A percentile compares a stretch with the other conserved stretches of the same genome.
phyloP scores from a whole-genome alignment of 2,329 filamentous ascomycete genomes.

The Diatrype stigma region DNA sequence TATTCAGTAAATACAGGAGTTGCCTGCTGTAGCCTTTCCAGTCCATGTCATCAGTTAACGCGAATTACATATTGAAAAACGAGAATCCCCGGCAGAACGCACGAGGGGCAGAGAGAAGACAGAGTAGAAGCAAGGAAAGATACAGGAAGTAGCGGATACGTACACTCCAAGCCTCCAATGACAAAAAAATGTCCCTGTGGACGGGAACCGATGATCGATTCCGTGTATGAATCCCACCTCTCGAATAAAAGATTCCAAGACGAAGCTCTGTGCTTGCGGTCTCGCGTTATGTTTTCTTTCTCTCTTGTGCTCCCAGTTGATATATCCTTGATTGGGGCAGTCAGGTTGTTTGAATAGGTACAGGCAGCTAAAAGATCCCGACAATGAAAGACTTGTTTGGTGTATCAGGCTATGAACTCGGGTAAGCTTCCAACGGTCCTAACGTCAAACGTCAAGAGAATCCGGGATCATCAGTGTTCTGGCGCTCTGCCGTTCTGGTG shows the following conservation, averaged over 20 bases:
- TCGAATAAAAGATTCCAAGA: conserved; percentile 43
- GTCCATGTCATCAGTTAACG: conserved; percentile 32
- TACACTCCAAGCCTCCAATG: conserved; percentile 43
- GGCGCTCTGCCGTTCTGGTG: too few relatives aligned
- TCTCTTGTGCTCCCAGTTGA: conserved; percentile 1
- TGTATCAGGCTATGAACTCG: background rate
- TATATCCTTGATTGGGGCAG: conserved; percentile 12
- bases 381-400: background rate
- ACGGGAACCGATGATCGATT: background rate
- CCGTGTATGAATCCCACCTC: background rate
- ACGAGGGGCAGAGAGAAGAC: conserved; percentile 15
- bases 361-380: conserved; percentile 8
- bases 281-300: conserved; percentile 24
- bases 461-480: too few relatives aligned
- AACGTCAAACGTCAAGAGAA: background rate
- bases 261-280: conserved; percentile 62
- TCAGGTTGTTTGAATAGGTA: conserved; percentile 19
- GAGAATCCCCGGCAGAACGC: conserved; percentile 8
- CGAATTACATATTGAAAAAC: conserved; percentile 20
- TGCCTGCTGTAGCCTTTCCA: conserved; percentile 32
- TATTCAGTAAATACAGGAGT: conserved; percentile 39
- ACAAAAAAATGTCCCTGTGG: conserved; percentile 11
- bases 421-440: background rate
- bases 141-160: conserved; percentile 46
- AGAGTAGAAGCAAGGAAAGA: conserved; percentile 21